Base-by-base conservation (phyloP, 306 rosid genomes). In the Glycyrrhiza uralensis region DNA sequence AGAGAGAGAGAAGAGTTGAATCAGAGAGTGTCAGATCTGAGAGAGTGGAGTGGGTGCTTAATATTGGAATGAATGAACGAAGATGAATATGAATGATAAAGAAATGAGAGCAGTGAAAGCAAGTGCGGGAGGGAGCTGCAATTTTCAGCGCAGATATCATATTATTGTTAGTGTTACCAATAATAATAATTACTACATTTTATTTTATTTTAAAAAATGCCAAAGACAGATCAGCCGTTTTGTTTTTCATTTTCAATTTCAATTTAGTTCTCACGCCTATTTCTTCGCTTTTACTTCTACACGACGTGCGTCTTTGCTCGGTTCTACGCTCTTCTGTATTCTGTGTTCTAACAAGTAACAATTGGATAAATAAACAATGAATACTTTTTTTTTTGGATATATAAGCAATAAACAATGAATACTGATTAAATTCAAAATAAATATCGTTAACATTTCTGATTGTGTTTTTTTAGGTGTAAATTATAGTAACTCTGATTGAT, bases 281-380 rank as follows among this genome's bases (percentile, higher is more conserved):
- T 79, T 73, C 83, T 72, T 79, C 24, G 69, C 29, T 52, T 61
- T 23, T 64, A 74, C 76, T 59, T 50, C 14, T 79, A 55, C 50
- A 47, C 79, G 85, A 77, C 78, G 85, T 76, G 78, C 78, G 49
- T 69, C 72, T 7, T 35, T 11, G n/a, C 57, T 46, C 23, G 6
- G 28, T 45, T 24, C 41, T 46, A 29, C 26, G 8, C 45, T 46
- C 6, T 63, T 61, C 9, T 54, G 60, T 26, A 54, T 24, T 54
- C 10, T 6, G n/a, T n/a, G n/a, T n/a, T n/a, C n/a, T n/a, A n/a
- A n/a, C n/a, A n/a, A n/a, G n/a, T n/a, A n/a, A n/a, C n/a, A n/a
- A n/a, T 1, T 26, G 4, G 4, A 26, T 26, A 26, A 26, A 26
- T 26, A 26, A 26, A 26, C 4, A 26, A 26, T 26, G 29, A 26